These are phyloP conservation scores for Forsythia suspensa DNA, from an alignment of 257 asterid species.

Conservation along the genomic window DNA sequence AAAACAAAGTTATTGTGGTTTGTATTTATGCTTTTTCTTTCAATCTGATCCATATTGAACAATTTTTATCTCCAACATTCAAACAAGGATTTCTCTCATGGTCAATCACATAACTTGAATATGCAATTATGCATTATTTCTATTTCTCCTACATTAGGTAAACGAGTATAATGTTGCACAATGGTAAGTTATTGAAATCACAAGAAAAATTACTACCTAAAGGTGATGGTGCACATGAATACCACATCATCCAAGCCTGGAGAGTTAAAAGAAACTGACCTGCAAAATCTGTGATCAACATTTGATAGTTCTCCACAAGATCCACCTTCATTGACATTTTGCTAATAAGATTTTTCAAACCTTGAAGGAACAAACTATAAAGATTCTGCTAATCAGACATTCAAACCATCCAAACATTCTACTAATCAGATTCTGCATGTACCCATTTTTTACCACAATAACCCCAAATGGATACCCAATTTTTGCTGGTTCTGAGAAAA, in stretches of 20 bases:
- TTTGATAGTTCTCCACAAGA: conserved; percentile 2
- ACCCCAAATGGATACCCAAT: too few species aligned
- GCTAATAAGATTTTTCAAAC: background rate
- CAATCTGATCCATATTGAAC: background rate
- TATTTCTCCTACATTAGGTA: background rate
- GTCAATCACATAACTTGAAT: background rate
- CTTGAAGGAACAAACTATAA: background rate
- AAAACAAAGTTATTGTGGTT: background rate
- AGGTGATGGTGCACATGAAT: conserved; percentile 32
- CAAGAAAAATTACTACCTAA: conserved; percentile 25
- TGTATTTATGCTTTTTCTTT: background rate
- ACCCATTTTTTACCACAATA: too few species aligned
- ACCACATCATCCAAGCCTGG: conserved; percentile 49
- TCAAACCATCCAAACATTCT: too few species aligned
- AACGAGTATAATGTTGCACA: background rate
- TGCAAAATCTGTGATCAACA: background rate
- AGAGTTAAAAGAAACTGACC: conserved; percentile 4
- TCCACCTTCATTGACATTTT: background rate
- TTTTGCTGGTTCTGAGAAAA: too few species aligned
- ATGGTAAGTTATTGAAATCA: background rate
- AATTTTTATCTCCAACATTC: background rate
- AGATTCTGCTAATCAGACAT: too few species aligned
- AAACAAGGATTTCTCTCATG: background rate
- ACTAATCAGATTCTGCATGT: too few species aligned
- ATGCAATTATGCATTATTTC: background rate